Conservation (phyloP, 73 alveolate genomes). For the Tetrahymena malaccensis region DNA sequence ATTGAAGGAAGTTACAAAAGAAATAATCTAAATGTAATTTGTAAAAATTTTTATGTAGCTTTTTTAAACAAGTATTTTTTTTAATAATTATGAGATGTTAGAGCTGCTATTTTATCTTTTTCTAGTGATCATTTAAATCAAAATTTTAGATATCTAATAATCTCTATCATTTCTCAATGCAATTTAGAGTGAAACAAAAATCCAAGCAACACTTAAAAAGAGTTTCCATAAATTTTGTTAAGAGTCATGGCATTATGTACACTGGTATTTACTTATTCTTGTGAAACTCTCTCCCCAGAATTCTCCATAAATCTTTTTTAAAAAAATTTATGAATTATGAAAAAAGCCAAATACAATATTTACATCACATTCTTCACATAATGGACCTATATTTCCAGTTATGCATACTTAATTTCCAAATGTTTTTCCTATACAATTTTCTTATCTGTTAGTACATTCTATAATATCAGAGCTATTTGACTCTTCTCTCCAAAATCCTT, state of each 20-base stretch:
- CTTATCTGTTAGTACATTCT: background rate
- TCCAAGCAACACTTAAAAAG: background rate
- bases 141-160: background rate
- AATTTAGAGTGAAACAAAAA: background rate
- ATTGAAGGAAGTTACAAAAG: background rate
- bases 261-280: no score
- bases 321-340: no score
- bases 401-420: background rate
- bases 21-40: background rate
- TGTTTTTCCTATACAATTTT: background rate
- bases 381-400: background rate
- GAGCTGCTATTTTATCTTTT: background rate
- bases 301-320: background rate
- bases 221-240: background rate
- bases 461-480: background rate
- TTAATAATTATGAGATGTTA: background rate
- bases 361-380: background rate
- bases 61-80: background rate
- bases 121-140: background rate
- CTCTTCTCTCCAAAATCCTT: background rate
- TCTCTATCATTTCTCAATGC: background rate
- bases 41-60: background rate
- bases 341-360: no score
- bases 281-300: background rate
- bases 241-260: background rate